Evolutionary conservation across 139 green algal species (phyloP).

Genomic region (Yamagishiella unicocca): DNA sequence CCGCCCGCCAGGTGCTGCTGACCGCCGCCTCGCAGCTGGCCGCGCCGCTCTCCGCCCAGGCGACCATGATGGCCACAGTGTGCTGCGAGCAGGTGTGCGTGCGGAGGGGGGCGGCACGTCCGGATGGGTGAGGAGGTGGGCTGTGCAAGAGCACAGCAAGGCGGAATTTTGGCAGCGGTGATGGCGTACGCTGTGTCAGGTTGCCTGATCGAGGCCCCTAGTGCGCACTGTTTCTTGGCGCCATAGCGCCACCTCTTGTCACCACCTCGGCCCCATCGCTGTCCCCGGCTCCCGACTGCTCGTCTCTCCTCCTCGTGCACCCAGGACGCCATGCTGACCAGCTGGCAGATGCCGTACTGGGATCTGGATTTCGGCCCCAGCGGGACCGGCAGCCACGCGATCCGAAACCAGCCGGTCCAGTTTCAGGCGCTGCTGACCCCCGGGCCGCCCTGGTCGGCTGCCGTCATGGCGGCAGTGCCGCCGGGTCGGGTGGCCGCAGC

Average conservation of each 20-base stretch:
- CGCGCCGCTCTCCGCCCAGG: constrained; percentile 26
- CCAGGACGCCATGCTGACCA: constrained; percentile 58
- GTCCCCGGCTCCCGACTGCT: too few species aligned
- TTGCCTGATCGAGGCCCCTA: too few species aligned
- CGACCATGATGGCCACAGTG: constrained; percentile 29
- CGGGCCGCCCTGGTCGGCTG: constrained; percentile 52
- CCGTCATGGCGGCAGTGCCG: constrained; percentile 46
- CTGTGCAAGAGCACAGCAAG: too few species aligned
- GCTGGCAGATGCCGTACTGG: constrained; percentile 63
- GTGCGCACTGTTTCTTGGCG: too few species aligned
- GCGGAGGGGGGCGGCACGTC: neutral
- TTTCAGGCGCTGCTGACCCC: constrained; percentile 47
- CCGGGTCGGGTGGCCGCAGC: neutral
- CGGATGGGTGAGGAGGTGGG: neutral
- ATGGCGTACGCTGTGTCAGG: too few species aligned
- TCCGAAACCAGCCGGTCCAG: constrained; percentile 42
- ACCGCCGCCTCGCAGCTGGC: neutral
- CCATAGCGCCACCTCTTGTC: too few species aligned
- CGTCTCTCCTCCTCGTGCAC: neutral
- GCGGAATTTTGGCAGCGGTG: too few species aligned
- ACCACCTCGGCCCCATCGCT: too few species aligned
- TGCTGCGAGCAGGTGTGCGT: constrained; percentile 31
- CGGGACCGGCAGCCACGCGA: too few species aligned
- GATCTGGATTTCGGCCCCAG: constrained; percentile 47
- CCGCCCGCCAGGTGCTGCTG: constrained; percentile 22